A percentile compares a stretch with the other conserved stretches of the same genome.
phyloP scores from a whole-genome alignment of 2,329 filamentous ascomycete genomes.

The Colletotrichum orchidophilum region DNA sequence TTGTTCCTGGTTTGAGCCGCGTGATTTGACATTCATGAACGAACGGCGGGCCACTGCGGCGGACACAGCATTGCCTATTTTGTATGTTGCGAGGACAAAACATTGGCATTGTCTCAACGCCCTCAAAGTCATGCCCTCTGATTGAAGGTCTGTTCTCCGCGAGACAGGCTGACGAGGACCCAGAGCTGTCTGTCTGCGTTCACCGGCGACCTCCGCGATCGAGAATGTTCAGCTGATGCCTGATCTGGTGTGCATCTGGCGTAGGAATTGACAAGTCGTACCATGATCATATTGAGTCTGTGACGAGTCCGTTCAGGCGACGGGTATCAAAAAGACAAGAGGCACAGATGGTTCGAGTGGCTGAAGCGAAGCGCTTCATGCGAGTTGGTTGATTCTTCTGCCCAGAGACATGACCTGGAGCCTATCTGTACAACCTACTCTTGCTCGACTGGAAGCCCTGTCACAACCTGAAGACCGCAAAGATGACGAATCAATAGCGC shows the following conservation, averaged over 20 bases:
- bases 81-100: slow-evolving; percentile 23
- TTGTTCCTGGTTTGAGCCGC: background rate
- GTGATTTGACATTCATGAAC: slow-evolving; percentile 14
- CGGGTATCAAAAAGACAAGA: slow-evolving; percentile 7
- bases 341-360: slow-evolving; percentile 18
- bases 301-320: slow-evolving; percentile 11
- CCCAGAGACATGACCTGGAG: background rate
- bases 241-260: background rate
- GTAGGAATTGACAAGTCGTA: slow-evolving; percentile 4
- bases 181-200: background rate
- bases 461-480: background rate
- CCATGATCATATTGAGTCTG: background rate
- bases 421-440: background rate
- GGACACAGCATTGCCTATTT: background rate
- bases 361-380: slow-evolving; percentile 19
- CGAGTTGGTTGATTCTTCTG: slow-evolving; percentile 2
- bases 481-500: background rate
- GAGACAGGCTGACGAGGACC: background rate
- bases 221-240: background rate
- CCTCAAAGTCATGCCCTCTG: background rate
- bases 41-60: background rate
- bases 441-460: slow-evolving; percentile 13
- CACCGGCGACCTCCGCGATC: background rate
- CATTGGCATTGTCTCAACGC: slow-evolving; percentile 30
- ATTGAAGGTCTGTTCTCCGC: slow-evolving; percentile 4